These are phyloP conservation scores for Mycosphaerella sp. DNA, from an alignment of 2,329 filamentous ascomycete genomes.

Conservation along the genomic window DNA sequence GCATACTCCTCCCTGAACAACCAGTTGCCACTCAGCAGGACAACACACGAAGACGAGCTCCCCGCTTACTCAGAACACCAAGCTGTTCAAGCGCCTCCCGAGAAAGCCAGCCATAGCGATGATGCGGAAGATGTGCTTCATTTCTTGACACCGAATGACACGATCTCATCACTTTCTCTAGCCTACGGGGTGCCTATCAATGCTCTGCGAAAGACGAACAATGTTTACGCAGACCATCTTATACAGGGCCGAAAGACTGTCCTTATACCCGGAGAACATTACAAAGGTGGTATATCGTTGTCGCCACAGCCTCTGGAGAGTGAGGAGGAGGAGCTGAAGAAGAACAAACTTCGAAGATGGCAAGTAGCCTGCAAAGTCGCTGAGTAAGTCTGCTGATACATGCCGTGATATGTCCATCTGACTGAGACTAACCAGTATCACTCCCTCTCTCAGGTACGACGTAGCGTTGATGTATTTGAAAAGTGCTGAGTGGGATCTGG, in stretches of 20 bases:
- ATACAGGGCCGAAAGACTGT: slow-evolving; percentile 63
- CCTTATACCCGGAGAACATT: slow-evolving; percentile 64
- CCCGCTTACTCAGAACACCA: slow-evolving; percentile 41
- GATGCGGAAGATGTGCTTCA: slow-evolving; percentile 62
- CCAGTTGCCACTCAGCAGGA: slow-evolving; percentile 9
- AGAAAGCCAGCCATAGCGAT: slow-evolving; percentile 29
- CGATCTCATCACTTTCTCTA: slow-evolving; percentile 61
- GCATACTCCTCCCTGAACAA: slow-evolving; percentile 46
- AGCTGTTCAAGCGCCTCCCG: slow-evolving; percentile 29
- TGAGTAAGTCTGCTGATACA: slow-evolving; percentile 50
- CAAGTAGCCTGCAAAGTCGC: slow-evolving; percentile 73
- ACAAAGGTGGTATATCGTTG: slow-evolving; percentile 60
- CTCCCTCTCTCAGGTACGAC: slow-evolving; percentile 50
- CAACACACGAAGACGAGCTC: slow-evolving; percentile 34
- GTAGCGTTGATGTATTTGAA: slow-evolving; percentile 69
- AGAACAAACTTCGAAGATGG: slow-evolving; percentile 65
- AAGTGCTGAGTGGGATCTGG: slow-evolving; percentile 61
- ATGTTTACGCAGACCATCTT: slow-evolving; percentile 64
- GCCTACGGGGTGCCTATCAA: slow-evolving; percentile 62
- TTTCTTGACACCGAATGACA: slow-evolving; percentile 67
- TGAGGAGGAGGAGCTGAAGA: slow-evolving; percentile 66
- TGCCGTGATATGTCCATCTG: background rate
- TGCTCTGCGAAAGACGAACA: slow-evolving; percentile 60
- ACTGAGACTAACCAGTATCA: slow-evolving; percentile 38
- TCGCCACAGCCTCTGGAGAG: slow-evolving; percentile 66